A percentile compares a stretch with the other conserved stretches of the same genome.
Conservation (phyloP, 2,329 filamentous ascomycete genomes). For the Alternaria sp. region DNA sequence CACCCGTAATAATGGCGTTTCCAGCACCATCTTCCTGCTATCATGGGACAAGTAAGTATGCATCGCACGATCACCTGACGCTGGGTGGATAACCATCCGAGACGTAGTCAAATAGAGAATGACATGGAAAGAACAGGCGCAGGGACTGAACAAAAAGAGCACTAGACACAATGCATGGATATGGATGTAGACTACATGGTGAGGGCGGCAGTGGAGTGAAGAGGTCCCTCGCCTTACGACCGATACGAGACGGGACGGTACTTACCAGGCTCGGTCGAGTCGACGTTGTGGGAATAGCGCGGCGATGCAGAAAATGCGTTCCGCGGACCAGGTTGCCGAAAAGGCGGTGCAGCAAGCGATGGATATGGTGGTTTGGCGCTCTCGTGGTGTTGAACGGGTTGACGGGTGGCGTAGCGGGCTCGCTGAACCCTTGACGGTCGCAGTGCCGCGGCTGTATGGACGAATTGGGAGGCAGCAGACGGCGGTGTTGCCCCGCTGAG, state of each 20-base stretch:
- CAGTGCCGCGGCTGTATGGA: conserved; percentile 6
- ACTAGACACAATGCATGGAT: background rate
- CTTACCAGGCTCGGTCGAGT: conserved; percentile 28
- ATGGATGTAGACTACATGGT: conserved; percentile 2
- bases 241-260: conserved; percentile 21
- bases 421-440: background rate
- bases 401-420: conserved; percentile 8
- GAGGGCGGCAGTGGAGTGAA: conserved; percentile 13
- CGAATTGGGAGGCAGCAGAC: background rate
- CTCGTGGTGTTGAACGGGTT: conserved; percentile 27
- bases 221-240: background rate
- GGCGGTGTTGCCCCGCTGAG: conserved; percentile 5
- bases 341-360: conserved; percentile 7
- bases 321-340: conserved; percentile 6
- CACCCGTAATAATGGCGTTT: conserved; percentile 72
- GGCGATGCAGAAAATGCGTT: conserved; percentile 14
- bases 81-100: background rate
- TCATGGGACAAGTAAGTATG: conserved; percentile 16
- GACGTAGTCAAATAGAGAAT: background rate
- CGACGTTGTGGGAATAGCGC: conserved; percentile 29
- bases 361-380: conserved; percentile 15
- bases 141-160: background rate
- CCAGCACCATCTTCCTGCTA: conserved; percentile 54
- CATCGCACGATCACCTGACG: conserved; percentile 4
- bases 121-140: background rate